phyloP scores from a whole-genome alignment of 192 early-diverging fungal genomes.

The Podila epicladia region DNA sequence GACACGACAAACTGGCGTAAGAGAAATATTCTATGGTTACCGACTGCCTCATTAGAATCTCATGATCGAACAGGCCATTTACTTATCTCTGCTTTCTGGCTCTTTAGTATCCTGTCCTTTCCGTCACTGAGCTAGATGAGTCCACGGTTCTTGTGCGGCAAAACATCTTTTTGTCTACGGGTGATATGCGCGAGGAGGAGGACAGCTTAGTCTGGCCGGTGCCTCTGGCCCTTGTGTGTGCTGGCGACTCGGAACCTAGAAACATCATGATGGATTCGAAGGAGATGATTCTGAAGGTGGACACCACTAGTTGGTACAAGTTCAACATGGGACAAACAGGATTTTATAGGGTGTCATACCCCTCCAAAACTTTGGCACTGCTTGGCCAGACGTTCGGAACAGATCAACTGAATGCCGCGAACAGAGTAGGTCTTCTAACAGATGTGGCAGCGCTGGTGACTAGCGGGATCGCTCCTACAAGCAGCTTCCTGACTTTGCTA shows the following conservation, averaged over 20 bases:
- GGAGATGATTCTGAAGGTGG: conserved; percentile 56
- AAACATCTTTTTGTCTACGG: conserved; percentile 82
- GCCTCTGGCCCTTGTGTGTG: conserved; percentile 57
- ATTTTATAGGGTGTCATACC: conserved; percentile 88
- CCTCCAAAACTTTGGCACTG: conserved; percentile 57
- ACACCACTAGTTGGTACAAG: conserved; percentile 78
- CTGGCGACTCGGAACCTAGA: conserved; percentile 59
- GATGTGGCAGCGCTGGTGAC: conserved; percentile 84
- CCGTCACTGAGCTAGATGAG: not conserved
- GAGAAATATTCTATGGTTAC: conserved; percentile 22
- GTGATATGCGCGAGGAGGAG: conserved; percentile 76
- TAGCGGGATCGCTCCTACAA: conserved; percentile 81
- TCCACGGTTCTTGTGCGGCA: conserved; percentile 61
- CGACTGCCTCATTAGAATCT: too few relatives aligned
- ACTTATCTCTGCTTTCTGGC: conserved; percentile 76
- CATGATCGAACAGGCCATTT: conserved; percentile 77
- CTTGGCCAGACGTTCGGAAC: conserved; percentile 63
- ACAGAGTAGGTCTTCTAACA: conserved; percentile 82
- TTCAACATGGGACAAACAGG: conserved; percentile 85
- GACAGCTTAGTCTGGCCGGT: conserved; percentile 81
- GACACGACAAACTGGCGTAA: conserved; percentile 86
- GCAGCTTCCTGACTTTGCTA: conserved; percentile 77
- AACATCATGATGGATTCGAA: conserved; percentile 61
- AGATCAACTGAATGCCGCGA: conserved; percentile 58
- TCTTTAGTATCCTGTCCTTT: conserved; percentile 52